phyloP scores from a whole-genome alignment of 768 basidiomycete species.

The Nidularia pulvinata region DNA sequence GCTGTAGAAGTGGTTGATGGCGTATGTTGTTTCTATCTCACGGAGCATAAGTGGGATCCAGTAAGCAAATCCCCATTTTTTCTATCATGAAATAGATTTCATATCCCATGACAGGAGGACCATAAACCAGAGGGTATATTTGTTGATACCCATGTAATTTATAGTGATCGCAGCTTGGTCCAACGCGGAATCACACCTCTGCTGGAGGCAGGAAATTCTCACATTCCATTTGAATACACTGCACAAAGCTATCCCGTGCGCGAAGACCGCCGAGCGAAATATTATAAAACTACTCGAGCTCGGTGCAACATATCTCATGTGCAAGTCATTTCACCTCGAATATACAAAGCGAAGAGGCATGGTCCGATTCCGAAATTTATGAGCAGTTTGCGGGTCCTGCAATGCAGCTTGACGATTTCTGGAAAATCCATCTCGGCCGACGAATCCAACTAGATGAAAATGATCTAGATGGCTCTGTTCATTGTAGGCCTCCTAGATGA shows the following conservation, averaged over 20 bases:
- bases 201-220: slow-evolving; percentile 7
- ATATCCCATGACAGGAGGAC: not conserved
- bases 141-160: slow-evolving; percentile 14
- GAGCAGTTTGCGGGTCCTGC: slow-evolving; percentile 26
- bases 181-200: slow-evolving; percentile 30
- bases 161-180: slow-evolving; percentile 16
- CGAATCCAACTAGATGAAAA: slow-evolving; percentile 29
- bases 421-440: slow-evolving; percentile 39
- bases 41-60: not conserved
- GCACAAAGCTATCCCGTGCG: too few relatives aligned
- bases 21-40: not conserved
- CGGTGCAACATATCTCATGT: slow-evolving; percentile 34
- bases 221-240: too few relatives aligned
- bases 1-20: too few relatives aligned
- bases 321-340: slow-evolving; percentile 28
- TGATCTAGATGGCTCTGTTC: slow-evolving; percentile 32
- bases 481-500: slow-evolving; percentile 30
- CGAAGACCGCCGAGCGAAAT: slow-evolving; percentile 15
- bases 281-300: slow-evolving; percentile 22
- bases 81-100: not conserved
- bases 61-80: not conserved
- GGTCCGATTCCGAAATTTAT: slow-evolving; percentile 25
- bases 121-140: not conserved
- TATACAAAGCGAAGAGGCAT: slow-evolving; percentile 25
- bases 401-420: slow-evolving; percentile 28